phyloP scores from a whole-genome alignment of 2,329 filamentous ascomycete genomes.

The Trichophyton simii region DNA sequence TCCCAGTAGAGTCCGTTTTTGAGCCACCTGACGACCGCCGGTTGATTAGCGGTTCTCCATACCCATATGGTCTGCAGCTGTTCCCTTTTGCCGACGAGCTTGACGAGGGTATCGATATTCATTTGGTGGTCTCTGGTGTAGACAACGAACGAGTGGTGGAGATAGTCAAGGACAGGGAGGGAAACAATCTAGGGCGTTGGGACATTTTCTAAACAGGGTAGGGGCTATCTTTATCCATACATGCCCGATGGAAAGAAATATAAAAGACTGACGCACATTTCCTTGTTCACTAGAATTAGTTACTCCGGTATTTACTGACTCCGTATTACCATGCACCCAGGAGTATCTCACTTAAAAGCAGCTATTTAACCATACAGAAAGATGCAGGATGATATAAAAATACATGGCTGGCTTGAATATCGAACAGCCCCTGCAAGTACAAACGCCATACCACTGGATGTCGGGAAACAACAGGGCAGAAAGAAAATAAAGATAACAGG shows the following conservation, averaged over 20 bases:
- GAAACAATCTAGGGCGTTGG: conserved; percentile 27
- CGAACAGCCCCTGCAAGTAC: background rate
- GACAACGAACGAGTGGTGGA: conserved; percentile 22
- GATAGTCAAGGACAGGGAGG: conserved; percentile 30
- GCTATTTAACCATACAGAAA: background rate
- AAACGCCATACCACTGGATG: background rate
- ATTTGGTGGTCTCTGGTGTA: conserved; percentile 25
- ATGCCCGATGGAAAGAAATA: no score
- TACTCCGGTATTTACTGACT: background rate
- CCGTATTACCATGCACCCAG: background rate
- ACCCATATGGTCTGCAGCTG: conserved; percentile 11
- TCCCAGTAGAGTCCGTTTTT: conserved; percentile 2
- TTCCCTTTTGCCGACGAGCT: conserved; percentile 25
- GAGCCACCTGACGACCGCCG: background rate
- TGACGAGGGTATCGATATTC: conserved; percentile 29
- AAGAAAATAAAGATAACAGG: background rate
- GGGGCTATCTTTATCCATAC: no score
- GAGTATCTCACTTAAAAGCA: background rate
- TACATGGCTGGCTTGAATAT: background rate
- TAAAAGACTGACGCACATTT: no score
- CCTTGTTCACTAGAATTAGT: no score
- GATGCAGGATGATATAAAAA: background rate
- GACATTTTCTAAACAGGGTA: conserved; percentile 15
- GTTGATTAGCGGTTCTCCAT: background rate
- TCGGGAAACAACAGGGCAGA: background rate